Percentiles rank a stretch among this genome's conserved stretches.
Evolutionary conservation across 2,329 filamentous ascomycete species (phyloP).

Genomic region (Zymoseptoria crescenta): DNA sequence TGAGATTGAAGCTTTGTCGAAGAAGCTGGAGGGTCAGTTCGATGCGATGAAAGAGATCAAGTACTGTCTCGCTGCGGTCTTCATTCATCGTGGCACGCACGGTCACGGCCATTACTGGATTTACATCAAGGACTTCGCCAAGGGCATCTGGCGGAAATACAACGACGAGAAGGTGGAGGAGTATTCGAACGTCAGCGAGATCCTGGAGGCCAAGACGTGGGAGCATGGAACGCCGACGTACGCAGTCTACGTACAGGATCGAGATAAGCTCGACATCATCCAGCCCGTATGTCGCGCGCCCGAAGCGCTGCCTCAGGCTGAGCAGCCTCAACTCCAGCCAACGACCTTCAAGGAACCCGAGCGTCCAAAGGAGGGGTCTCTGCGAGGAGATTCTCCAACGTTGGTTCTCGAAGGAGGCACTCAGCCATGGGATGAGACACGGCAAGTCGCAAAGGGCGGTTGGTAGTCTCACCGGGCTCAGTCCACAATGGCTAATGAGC

Average conservation of each 20-base stretch:
- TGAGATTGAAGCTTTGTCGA: constrained; percentile 41
- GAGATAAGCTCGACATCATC: constrained; percentile 52
- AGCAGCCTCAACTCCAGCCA: background rate
- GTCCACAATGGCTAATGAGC: background rate
- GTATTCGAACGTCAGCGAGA: constrained; percentile 47
- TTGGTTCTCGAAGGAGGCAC: background rate
- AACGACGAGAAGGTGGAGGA: constrained; percentile 79
- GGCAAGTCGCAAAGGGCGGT: background rate
- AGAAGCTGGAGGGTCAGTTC: constrained; percentile 52
- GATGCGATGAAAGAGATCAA: constrained; percentile 55
- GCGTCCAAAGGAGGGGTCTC: background rate
- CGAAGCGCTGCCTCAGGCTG: constrained; percentile 8
- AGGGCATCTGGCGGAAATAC: constrained; percentile 80
- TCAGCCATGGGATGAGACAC: constrained; percentile 1
- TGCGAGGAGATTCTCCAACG: background rate
- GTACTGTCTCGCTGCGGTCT: constrained; percentile 83
- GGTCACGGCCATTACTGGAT: constrained; percentile 85
- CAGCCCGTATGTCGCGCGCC: constrained; percentile 34
- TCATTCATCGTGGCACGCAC: constrained; percentile 70
- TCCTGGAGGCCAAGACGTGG: constrained; percentile 57
- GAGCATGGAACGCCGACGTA: constrained; percentile 71
- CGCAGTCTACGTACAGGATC: constrained; percentile 71
- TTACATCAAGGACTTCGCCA: constrained; percentile 84
- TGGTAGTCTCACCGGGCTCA: background rate
- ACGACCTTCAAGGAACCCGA: background rate